Evolutionary conservation across 1,284 basidiomycete species (phyloP), one percentile per base, ranked within the genome.

Genomic region (Puccinia polysora): DNA sequence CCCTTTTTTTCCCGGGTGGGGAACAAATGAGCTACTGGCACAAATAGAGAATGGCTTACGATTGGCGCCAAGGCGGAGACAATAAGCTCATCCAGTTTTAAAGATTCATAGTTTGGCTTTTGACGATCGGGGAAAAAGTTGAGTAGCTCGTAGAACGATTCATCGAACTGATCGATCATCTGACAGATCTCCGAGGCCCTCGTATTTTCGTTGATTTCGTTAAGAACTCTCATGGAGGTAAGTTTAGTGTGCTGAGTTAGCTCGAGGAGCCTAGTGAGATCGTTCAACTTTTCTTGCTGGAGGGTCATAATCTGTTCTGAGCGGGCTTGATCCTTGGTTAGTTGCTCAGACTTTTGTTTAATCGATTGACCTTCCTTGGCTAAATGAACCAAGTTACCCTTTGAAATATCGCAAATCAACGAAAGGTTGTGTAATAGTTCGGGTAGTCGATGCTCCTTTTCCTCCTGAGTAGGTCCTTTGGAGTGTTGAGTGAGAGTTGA

Each of bases 381-480:
- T 20, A 98, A 85, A 14, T 89, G 89, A 60, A 90, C 87, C 0
- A 99, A 84, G 72, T 93, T 89, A 30, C 84, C 86, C 75, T 89
- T 89, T 75, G 90, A 88, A 0, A 86, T 84, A 56, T 93, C 89
- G 2, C 87, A 84, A 53, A 98, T 90, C 52, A 97, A 84, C 5
- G 88, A 86, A 30, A 98, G 81, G 79, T 99, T 99, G 79, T 98
- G 94, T 40, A 93, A 86, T 20, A 99, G 86, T 83, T 99, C 96
- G 0, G 95, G 94, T 75, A 98, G 86, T 55, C 59, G 58, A n/a
- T 63, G 69, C 28, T 63, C 59, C 25, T 62, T 50, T 45, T 36
- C 58, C 28, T 71, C 69, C 52, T 55, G 32, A 5, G 69, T 71
- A 12, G 69, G 69, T 34, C 58, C 69, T 20, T 34, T 53, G 15